phyloP scores from a whole-genome alignment of 306 rosid species.

The Quercus glauca region DNA sequence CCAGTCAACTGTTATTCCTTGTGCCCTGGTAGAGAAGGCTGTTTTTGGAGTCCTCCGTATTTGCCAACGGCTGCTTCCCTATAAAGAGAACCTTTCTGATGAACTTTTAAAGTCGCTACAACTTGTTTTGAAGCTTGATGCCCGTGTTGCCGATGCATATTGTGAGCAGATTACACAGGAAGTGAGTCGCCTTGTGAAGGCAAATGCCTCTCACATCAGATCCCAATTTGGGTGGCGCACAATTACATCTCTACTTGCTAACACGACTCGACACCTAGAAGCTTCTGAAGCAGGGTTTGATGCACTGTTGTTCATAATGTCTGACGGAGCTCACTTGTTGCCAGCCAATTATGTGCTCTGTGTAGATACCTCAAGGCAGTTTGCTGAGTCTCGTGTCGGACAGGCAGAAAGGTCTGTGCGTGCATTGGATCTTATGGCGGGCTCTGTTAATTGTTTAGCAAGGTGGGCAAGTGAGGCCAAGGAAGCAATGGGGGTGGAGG shows the following conservation, averaged over 20 bases:
- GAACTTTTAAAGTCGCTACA: conserved; percentile 92
- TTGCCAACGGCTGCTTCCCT: conserved; percentile 98
- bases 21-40: conserved; percentile 95
- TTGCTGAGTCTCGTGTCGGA: conserved; percentile 98
- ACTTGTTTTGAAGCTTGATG: conserved; percentile 95
- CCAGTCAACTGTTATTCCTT: conserved; percentile 93
- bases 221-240: conserved; percentile 95
- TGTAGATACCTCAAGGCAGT: conserved; percentile 81
- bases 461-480: conserved; percentile 73
- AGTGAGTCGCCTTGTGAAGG: conserved; percentile 93
- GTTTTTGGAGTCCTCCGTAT: conserved; percentile 93
- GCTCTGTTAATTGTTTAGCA: conserved; percentile 75
- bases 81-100: conserved; percentile 93
- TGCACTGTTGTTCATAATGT: conserved; percentile 78
- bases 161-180: conserved; percentile 98
- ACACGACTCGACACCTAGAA: conserved; percentile 84
- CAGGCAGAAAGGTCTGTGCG: conserved; percentile 82
- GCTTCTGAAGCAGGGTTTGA: conserved; percentile 98
- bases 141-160: conserved; percentile 95
- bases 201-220: conserved; percentile 94
- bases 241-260: conserved; percentile 76
- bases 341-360: conserved; percentile 84
- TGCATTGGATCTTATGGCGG: conserved; percentile 86
- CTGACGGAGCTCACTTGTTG: conserved; percentile 79
- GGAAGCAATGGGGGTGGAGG: conserved; percentile 68